Percentiles rank a stretch among this genome's conserved stretches.
Evolutionary conservation across 768 basidiomycete species (phyloP).

Genomic region (Neoboletus brunneissimus): DNA sequence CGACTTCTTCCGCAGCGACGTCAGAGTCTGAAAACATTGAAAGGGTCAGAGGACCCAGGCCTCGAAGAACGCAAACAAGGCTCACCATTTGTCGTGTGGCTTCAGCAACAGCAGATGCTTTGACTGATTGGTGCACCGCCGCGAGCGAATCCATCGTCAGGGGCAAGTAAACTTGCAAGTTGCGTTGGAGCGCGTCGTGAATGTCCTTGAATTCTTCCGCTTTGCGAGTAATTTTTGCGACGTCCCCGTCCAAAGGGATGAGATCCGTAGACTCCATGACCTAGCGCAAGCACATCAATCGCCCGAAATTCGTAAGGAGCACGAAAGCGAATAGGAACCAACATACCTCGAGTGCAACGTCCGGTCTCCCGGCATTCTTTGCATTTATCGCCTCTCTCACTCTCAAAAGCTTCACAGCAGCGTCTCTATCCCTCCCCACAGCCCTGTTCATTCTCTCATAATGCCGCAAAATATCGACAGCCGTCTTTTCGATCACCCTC

Average conservation of each 20-base stretch:
- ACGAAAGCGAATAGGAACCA: background rate
- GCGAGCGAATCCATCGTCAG: conserved; percentile 92
- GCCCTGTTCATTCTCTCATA: conserved; percentile 75
- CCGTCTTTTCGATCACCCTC: conserved; percentile 66
- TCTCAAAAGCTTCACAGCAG: conserved; percentile 69
- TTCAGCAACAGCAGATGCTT: conserved; percentile 69
- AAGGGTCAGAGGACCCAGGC: conserved; percentile 14
- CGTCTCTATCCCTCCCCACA: conserved; percentile 69
- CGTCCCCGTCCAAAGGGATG: conserved; percentile 83
- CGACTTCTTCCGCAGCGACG: conserved; percentile 71
- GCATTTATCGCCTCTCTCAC: conserved; percentile 80
- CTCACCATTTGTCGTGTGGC: conserved; percentile 73
- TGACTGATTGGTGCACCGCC: conserved; percentile 73
- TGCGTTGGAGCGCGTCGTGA: conserved; percentile 84
- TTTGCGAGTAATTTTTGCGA: conserved; percentile 77
- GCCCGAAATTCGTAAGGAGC: background rate
- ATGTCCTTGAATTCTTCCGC: conserved; percentile 88
- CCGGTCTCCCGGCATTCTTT: conserved; percentile 67
- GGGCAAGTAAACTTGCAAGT: conserved; percentile 83
- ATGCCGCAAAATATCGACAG: conserved; percentile 73
- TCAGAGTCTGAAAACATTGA: conserved; percentile 52
- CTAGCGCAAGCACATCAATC: conserved; percentile 40
- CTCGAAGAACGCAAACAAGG: conserved; percentile 5
- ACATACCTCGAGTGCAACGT: conserved; percentile 79
- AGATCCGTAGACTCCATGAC: conserved; percentile 85